Evolutionary conservation across 345 rosid genomes (phyloP), one percentile per base, ranked within the genome.

Genomic region (Turnera subulata): DNA sequence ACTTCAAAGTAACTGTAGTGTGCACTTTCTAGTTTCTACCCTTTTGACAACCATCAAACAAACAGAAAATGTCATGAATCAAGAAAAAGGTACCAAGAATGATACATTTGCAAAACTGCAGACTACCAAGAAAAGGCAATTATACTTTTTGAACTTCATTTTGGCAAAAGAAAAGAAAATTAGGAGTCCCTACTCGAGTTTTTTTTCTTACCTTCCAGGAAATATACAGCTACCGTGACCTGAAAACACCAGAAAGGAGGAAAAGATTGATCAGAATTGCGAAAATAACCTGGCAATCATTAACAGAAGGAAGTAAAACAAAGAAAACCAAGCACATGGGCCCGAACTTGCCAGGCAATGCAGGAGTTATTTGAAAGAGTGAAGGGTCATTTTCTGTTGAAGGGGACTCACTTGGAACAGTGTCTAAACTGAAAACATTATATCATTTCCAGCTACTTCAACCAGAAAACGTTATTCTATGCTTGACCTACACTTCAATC

Each of bases 161-260:
- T n/a, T n/a, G n/a, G n/a, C n/a, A n/a, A n/a, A n/a, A n/a, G n/a
- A n/a, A n/a, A n/a, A n/a, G n/a, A n/a, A n/a, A n/a, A n/a, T n/a
- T n/a, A n/a, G n/a, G n/a, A n/a, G n/a, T n/a, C n/a, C n/a, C n/a
- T n/a, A n/a, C n/a, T n/a, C n/a, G n/a, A 29, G 35, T 29, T 29
- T 29, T 29, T 29, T 39, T 59, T 37, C 78, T 70, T 73, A 92
- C 98, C 98, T 92, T 78, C 98, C 98, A 6, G 91, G 93, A 80
- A 89, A 92, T 67, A 78, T 72, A 82, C 98, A 92, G 79, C 78
- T 82, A 59, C 89, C 97, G 65, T 83, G 97, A 78, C 96, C 98
- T 91, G 82, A 55, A 74, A 65, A 58, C 8, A 61, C n/a, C 55
- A 62, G 53, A 53, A 71, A 60, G 14, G 58, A 44, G 50, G 64